phyloP scores from a whole-genome alignment of 2,329 filamentous ascomycete species.

The Thielaviopsis ethacetica region DNA sequence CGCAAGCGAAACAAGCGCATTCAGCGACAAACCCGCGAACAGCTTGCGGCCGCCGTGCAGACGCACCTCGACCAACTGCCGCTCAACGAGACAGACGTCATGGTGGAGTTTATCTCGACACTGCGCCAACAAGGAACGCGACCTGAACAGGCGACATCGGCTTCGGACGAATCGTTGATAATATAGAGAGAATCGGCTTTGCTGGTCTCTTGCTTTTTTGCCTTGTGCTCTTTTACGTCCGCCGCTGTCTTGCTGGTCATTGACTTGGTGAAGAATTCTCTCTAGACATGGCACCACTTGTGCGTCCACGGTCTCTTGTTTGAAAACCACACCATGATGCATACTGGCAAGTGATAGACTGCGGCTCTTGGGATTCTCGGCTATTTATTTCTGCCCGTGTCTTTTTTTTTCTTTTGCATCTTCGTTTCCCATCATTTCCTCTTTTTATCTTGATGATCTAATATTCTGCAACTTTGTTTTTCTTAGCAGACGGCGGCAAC shows the following conservation, averaged over 20 bases:
- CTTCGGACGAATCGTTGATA: conserved; percentile 9
- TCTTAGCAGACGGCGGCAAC: neutral
- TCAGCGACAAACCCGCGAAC: conserved; percentile 43
- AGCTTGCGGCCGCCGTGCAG: conserved; percentile 53
- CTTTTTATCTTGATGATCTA: neutral
- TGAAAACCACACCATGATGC: neutral
- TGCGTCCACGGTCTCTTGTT: neutral
- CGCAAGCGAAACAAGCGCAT: conserved; percentile 38
- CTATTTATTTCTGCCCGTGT: neutral
- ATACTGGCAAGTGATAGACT: neutral
- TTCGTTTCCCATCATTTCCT: conserved; percentile 1
- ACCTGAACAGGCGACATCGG: conserved; percentile 4
- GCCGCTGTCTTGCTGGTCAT: neutral
- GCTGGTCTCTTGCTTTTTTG: neutral
- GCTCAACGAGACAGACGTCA: conserved; percentile 67
- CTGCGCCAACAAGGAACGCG: conserved; percentile 23
- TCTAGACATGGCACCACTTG: neutral
- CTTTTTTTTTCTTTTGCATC: neutral
- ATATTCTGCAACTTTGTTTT: neutral
- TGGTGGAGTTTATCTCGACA: conserved; percentile 64
- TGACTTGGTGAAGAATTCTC: neutral
- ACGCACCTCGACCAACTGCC: conserved; percentile 74
- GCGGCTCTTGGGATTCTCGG: neutral
- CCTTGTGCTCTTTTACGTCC: neutral
- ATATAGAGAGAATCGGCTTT: neutral